Evolutionary conservation across 208 protist genomes (phyloP).

Genomic region (Leishmania braziliensis): DNA sequence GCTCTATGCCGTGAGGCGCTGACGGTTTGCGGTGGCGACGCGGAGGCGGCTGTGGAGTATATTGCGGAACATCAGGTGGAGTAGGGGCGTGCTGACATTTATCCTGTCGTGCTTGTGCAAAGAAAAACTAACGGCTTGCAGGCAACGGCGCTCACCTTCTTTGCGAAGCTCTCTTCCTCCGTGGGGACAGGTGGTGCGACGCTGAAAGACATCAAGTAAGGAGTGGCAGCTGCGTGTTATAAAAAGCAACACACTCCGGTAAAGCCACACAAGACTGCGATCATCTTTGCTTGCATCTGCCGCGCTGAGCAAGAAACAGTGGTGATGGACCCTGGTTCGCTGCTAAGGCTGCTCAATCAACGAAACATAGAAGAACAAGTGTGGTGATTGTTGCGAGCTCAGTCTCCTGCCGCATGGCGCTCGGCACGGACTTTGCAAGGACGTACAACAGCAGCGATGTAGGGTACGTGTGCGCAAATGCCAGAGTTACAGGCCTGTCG

Average conservation of each 20-base stretch:
- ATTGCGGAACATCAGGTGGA: slow-evolving; percentile 44
- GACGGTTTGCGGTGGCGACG: slow-evolving; percentile 55
- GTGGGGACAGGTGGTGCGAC: not conserved
- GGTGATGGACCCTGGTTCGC: not conserved
- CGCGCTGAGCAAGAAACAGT: not conserved
- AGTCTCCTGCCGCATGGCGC: not conserved
- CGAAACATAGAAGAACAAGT: not conserved
- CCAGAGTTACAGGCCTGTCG: no score
- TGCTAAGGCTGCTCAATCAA: not conserved
- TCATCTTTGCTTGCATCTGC: not conserved
- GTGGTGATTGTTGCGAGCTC: not conserved
- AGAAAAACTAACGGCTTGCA: not conserved
- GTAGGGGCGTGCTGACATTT: not conserved
- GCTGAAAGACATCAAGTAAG: not conserved
- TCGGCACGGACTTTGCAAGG: not conserved
- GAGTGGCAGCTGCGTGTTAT: not conserved
- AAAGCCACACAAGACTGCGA: not conserved
- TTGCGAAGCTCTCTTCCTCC: not conserved
- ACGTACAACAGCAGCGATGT: not conserved
- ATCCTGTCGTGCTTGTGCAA: not conserved
- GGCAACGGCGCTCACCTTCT: not conserved
- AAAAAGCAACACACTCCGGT: not conserved
- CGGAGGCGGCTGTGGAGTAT: slow-evolving; percentile 72
- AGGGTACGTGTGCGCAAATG: no score
- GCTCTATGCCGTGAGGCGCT: slow-evolving; percentile 59